phyloP scores from a whole-genome alignment of 2,329 filamentous ascomycete genomes.

The Ophiostoma sp. region DNA sequence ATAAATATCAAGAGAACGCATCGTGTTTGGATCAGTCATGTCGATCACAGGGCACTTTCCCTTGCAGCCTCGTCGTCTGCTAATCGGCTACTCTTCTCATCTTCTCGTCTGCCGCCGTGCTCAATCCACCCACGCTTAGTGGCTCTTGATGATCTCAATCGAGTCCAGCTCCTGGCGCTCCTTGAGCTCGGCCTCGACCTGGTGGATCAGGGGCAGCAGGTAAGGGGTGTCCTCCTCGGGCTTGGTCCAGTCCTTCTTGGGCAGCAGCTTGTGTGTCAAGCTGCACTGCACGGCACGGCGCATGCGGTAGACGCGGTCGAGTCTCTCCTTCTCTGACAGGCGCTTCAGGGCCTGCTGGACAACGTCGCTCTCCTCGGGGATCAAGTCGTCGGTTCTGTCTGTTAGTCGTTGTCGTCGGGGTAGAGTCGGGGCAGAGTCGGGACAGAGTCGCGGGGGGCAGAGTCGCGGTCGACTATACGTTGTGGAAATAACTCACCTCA shows the following conservation, averaged over 20 bases:
- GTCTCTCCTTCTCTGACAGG: conserved; percentile 81
- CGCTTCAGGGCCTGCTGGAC: conserved; percentile 87
- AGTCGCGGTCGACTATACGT: background rate
- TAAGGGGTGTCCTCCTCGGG: conserved; percentile 52
- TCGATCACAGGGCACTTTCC: conserved; percentile 1
- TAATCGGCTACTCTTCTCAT: too few relatives aligned
- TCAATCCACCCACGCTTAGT: conserved; percentile 31
- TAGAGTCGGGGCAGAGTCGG: background rate
- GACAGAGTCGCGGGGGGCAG: background rate
- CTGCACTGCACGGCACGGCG: conserved; percentile 83
- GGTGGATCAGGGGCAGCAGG: conserved; percentile 48
- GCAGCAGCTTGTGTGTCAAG: conserved; percentile 59
- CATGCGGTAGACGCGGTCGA: conserved; percentile 96
- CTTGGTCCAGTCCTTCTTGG: conserved; percentile 58
- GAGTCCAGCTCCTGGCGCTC: conserved; percentile 52
- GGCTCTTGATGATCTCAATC: conserved; percentile 47
- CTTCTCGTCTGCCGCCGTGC: background rate
- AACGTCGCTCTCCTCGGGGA: conserved; percentile 83
- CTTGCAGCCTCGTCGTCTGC: background rate
- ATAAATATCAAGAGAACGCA: conserved; percentile 12
- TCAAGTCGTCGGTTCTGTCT: conserved; percentile 82
- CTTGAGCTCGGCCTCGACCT: conserved; percentile 44
- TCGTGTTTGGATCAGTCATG: conserved; percentile 1
- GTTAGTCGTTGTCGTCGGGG: conserved; percentile 7
- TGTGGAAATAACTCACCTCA: conserved; percentile 24